Conservation (phyloP, 2,329 filamentous ascomycete genomes). For the Aspergillus fijiensis region DNA sequence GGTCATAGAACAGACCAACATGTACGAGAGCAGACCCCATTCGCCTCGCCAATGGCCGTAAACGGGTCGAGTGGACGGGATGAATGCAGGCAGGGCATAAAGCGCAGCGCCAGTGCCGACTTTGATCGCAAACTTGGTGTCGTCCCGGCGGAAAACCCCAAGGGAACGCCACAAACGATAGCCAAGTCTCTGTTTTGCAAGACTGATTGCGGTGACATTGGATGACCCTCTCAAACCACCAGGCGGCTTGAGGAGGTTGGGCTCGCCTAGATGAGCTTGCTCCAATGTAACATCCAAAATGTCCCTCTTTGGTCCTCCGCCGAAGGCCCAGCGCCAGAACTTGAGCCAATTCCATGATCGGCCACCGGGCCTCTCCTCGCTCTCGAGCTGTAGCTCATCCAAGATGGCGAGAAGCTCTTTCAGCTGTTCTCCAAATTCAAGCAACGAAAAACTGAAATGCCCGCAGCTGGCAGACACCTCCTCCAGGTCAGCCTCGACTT, state of each 20-base stretch:
- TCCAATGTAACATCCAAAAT: neutral
- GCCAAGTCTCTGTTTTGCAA: conserved; percentile 32
- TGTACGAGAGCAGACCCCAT: conserved; percentile 95
- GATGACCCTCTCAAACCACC: neutral
- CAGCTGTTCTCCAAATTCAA: conserved; percentile 89
- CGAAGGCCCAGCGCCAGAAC: conserved; percentile 61
- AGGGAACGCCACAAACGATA: conserved; percentile 58
- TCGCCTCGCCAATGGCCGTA: conserved; percentile 91
- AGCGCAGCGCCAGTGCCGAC: conserved; percentile 86
- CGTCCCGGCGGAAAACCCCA: conserved; percentile 60
- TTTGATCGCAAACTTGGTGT: conserved; percentile 81
- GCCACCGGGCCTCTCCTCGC: conserved; percentile 60
- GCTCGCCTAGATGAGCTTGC: neutral
- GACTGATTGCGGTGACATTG: conserved; percentile 6
- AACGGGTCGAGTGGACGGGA: conserved; percentile 71
- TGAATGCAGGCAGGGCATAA: conserved; percentile 86
- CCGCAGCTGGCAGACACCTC: conserved; percentile 97
- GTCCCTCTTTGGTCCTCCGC: conserved; percentile 23
- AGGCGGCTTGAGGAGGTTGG: neutral
- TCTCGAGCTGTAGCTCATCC: conserved; percentile 73
- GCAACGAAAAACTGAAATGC: conserved; percentile 88
- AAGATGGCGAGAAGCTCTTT: conserved; percentile 77
- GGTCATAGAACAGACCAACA: conserved; percentile 98
- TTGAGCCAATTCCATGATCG: conserved; percentile 82
- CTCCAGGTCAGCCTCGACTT: conserved; percentile 87